These are phyloP conservation scores for Aspergillus sp. DNA, from an alignment of 2,329 filamentous ascomycete genomes.

Conservation along the genomic window DNA sequence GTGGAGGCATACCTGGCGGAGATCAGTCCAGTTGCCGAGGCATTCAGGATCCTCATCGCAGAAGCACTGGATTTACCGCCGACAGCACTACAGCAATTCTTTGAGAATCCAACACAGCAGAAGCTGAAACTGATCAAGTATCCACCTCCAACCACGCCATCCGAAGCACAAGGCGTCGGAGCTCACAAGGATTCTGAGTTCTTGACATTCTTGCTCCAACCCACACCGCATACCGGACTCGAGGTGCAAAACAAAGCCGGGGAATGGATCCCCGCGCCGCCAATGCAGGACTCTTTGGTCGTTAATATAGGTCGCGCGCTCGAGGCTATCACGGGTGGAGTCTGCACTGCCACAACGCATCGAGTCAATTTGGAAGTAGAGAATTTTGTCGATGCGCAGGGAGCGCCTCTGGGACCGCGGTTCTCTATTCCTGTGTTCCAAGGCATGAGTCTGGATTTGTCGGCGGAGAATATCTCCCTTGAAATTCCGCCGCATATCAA, in stretches of 20 bases:
- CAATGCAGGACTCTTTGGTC: slow-evolving; percentile 49
- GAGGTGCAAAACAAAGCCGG: slow-evolving; percentile 53
- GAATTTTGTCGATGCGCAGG: slow-evolving; percentile 30
- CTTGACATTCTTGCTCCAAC: slow-evolving; percentile 53
- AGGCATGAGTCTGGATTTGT: slow-evolving; percentile 38
- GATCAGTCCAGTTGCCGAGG: slow-evolving; percentile 27
- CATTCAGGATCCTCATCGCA: slow-evolving; percentile 34
- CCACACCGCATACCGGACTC: slow-evolving; percentile 46
- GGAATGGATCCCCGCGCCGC: slow-evolving; percentile 48
- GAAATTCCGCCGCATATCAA: slow-evolving; percentile 34
- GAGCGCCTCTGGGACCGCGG: slow-evolving; percentile 30
- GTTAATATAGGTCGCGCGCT: slow-evolving; percentile 50
- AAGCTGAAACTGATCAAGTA: slow-evolving; percentile 48
- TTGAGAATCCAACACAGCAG: slow-evolving; percentile 37
- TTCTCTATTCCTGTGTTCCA: slow-evolving; percentile 42
- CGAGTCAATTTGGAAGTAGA: slow-evolving; percentile 32
- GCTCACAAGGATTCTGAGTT: slow-evolving; percentile 54
- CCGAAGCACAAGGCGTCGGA: slow-evolving; percentile 42
- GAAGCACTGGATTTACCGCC: slow-evolving; percentile 35
- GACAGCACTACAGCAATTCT: slow-evolving; percentile 33
- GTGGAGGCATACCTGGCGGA: slow-evolving; percentile 34
- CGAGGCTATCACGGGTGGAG: slow-evolving; percentile 38
- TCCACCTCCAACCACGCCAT: slow-evolving; percentile 34
- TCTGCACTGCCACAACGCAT: slow-evolving; percentile 41
- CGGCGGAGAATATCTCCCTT: slow-evolving; percentile 30